Base-by-base conservation (phyloP, 768 basidiomycete genomes). In the Tricholoma terreum region DNA sequence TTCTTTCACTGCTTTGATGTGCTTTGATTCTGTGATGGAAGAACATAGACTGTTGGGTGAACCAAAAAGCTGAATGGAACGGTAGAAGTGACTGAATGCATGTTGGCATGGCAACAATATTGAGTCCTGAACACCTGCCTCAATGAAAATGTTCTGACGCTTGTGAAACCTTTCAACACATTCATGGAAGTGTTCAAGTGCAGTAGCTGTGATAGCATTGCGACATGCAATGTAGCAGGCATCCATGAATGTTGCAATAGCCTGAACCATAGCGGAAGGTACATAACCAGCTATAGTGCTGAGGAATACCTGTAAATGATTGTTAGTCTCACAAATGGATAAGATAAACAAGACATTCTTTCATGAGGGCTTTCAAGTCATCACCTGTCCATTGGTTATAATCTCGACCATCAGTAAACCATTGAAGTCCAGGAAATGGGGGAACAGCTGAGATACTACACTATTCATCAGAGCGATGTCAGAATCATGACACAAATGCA, bases 351-450 rank as follows among this genome's bases (percentile, higher is more conserved):
- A 21, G 24, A 42, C 30, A 46, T 54, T 69, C 72, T 65, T 72
- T 73, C 72, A 73, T 72, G 2, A 72, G 50, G 6, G 69, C 54
- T n/a, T n/a, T n/a, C n/a, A n/a, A n/a, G n/a, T n/a, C n/a, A n/a
- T n/a, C n/a, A n/a, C n/a, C n/a, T n/a, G n/a, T n/a, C n/a, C n/a
- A n/a, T n/a, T n/a, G n/a, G n/a, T n/a, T n/a, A n/a, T n/a, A n/a
- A n/a, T n/a, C n/a, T n/a, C n/a, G n/a, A n/a, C n/a, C n/a, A n/a
- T n/a, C n/a, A n/a, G n/a, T n/a, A n/a, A n/a, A n/a, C n/a, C n/a
- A n/a, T n/a, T n/a, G n/a, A n/a, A n/a, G n/a, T n/a, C n/a, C n/a
- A n/a, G n/a, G n/a, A n/a, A 66, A 68, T 14, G 60, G 22, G 5
- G 67, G 68, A 6, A 64, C 66, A 4, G 58, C 59, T 2, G 67